Evolutionary conservation across 306 rosid genomes (phyloP).

Genomic region (Cucurbita moschata): DNA sequence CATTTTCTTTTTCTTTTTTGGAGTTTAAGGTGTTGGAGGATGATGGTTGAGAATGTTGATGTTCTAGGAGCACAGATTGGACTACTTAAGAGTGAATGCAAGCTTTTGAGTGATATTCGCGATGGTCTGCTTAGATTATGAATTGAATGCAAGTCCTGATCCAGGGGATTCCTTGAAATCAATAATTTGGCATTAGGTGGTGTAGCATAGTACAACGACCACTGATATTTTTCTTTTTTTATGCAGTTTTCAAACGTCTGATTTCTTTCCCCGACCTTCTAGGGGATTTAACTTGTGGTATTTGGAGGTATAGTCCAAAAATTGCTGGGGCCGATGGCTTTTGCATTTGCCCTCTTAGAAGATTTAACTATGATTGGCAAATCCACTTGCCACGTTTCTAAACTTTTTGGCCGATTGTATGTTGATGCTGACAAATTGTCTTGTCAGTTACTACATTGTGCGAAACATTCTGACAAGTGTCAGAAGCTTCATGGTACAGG

Average conservation of each 20-base stretch:
- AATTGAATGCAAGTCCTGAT: not conserved
- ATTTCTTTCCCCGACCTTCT: not conserved
- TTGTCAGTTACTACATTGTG: not conserved
- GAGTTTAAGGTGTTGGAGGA: not conserved
- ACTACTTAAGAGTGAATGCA: not conserved
- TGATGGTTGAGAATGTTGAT: not conserved
- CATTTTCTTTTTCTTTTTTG: constrained; percentile 17
- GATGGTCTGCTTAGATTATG: not conserved
- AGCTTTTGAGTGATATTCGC: not conserved
- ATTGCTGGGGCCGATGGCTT: not conserved
- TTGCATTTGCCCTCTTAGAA: constrained; percentile 3
- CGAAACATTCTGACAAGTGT: not conserved
- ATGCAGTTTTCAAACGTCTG: not conserved
- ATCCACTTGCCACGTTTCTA: not conserved
- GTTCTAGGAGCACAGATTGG: not conserved
- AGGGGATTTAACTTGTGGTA: constrained; percentile 2
- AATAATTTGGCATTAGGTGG: not conserved
- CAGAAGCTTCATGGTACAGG: not conserved
- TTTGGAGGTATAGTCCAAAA: not conserved
- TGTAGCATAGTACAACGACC: not conserved
- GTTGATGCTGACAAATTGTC: not conserved
- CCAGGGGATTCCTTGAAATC: not conserved
- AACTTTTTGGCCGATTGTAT: not conserved
- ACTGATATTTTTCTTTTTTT: not conserved
- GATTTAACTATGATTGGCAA: not conserved